A percentile compares a stretch with the other conserved stretches of the same genome.
Evolutionary conservation across 2,329 filamentous ascomycete species (phyloP).

Genomic region (Amauroascus verrucosus): DNA sequence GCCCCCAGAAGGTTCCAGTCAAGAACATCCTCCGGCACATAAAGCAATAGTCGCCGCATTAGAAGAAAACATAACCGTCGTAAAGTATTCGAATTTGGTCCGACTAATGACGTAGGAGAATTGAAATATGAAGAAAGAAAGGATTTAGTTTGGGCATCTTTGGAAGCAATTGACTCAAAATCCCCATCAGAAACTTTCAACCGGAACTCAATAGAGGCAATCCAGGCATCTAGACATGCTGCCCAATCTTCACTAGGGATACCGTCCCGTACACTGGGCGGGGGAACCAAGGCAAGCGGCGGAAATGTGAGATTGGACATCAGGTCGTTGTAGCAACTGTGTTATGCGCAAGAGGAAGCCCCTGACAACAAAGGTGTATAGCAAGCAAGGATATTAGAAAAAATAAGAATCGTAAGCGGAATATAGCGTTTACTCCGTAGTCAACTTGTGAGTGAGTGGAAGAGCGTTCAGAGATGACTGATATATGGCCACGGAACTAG

Average conservation of each 20-base stretch:
- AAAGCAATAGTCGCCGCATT: slow-evolving; percentile 46
- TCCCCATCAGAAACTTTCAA: slow-evolving; percentile 48
- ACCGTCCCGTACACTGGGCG: slow-evolving; percentile 53
- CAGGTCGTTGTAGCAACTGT: neutral
- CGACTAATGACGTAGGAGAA: slow-evolving; percentile 33
- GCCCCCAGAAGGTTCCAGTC: slow-evolving; percentile 60
- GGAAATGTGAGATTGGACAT: slow-evolving; percentile 46
- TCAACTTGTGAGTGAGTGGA: too few species aligned
- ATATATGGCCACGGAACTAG: too few species aligned
- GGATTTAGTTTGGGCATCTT: slow-evolving; percentile 48
- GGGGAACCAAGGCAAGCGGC: slow-evolving; percentile 67
- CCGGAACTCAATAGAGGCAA: slow-evolving; percentile 55
- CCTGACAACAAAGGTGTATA: too few species aligned
- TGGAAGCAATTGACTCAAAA: slow-evolving; percentile 43
- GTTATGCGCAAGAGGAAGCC: too few species aligned
- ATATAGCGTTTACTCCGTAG: too few species aligned
- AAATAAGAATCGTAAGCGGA: too few species aligned
- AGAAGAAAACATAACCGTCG: slow-evolving; percentile 57
- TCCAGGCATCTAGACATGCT: slow-evolving; percentile 66
- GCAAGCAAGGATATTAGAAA: too few species aligned
- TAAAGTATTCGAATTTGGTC: slow-evolving; percentile 42
- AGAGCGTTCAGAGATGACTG: too few species aligned
- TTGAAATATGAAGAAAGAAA: slow-evolving; percentile 61
- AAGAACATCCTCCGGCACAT: slow-evolving; percentile 42
- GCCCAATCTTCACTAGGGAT: slow-evolving; percentile 66